Percentiles rank a stretch among this genome's conserved stretches.
Evolutionary conservation across 345 rosid genomes (phyloP).

Genomic region (Sisymbrium altissimum): DNA sequence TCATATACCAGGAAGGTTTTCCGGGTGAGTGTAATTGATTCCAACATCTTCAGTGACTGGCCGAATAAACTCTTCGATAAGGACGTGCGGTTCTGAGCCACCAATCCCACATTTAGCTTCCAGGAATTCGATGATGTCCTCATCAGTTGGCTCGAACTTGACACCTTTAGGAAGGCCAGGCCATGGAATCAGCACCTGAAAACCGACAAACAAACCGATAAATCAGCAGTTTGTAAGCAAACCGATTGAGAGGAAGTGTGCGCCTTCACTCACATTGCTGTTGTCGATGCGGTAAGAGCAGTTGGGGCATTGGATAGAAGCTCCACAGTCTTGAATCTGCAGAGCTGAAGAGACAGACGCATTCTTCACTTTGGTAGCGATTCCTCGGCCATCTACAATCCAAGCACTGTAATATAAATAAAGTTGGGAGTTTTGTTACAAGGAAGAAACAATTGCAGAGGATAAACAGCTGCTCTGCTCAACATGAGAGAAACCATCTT

Average conservation of each 20-base stretch:
- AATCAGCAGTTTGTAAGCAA: background rate
- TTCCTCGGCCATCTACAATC: slow-evolving; percentile 66
- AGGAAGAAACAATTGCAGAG: background rate
- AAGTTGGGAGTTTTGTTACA: background rate
- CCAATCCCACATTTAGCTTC: slow-evolving; percentile 75
- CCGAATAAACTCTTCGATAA: slow-evolving; percentile 69
- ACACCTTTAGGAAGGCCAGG: slow-evolving; percentile 94
- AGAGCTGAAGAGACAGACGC: slow-evolving; percentile 45
- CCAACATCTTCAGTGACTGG: slow-evolving; percentile 63
- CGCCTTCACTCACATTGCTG: slow-evolving; percentile 57
- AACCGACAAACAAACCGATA: background rate
- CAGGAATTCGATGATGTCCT: slow-evolving; percentile 62
- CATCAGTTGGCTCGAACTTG: slow-evolving; percentile 92
- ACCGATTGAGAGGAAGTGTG: background rate
- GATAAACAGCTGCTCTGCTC: background rate
- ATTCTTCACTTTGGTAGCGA: slow-evolving; percentile 73
- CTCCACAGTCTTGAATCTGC: slow-evolving; percentile 61
- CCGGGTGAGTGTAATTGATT: slow-evolving; percentile 88
- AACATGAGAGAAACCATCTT: background rate
- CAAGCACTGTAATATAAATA: slow-evolving; percentile 54
- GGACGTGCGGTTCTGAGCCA: slow-evolving; percentile 44
- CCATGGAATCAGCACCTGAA: slow-evolving; percentile 67
- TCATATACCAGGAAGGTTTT: slow-evolving; percentile 76
- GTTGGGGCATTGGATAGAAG: slow-evolving; percentile 71
- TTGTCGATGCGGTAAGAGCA: slow-evolving; percentile 66